phyloP scores from a whole-genome alignment of 306 rosid species.

The Mimosa bimucronata region DNA sequence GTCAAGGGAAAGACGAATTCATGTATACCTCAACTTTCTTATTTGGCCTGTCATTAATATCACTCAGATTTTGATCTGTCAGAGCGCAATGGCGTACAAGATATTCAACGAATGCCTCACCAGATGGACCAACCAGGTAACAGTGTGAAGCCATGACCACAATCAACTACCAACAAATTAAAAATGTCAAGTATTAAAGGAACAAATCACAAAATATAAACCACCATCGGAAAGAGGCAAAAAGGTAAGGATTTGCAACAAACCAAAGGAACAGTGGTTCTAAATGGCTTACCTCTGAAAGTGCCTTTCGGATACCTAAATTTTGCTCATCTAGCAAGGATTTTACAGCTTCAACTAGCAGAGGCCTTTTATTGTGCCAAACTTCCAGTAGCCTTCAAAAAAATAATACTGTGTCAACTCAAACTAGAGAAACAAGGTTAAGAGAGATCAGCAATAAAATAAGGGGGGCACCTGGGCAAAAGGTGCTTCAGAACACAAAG shows the following conservation, averaged over 20 bases:
- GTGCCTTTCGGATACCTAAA: constrained; percentile 77
- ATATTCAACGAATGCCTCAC: constrained; percentile 89
- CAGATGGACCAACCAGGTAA: constrained; percentile 91
- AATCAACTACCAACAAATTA: constrained; percentile 68
- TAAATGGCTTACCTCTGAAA: constrained; percentile 69
- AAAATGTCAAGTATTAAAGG: constrained; percentile 15
- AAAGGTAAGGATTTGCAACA: constrained; percentile 6
- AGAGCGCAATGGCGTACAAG: constrained; percentile 86
- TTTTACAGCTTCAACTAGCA: constrained; percentile 79
- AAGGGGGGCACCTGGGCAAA: constrained; percentile 74
- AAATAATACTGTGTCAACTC: constrained; percentile 41
- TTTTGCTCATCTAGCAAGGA: constrained; percentile 80
- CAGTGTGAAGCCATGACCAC: constrained; percentile 99
- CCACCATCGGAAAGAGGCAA: neutral
- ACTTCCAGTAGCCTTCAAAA: constrained; percentile 83
- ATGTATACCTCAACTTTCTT: constrained; percentile 78
- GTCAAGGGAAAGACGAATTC: neutral
- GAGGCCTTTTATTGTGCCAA: constrained; percentile 83
- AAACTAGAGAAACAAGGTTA: constrained; percentile 35
- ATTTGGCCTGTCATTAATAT: constrained; percentile 55
- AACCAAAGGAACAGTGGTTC: constrained; percentile 20
- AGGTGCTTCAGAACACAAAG: constrained; percentile 91
- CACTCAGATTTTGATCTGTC: constrained; percentile 55
- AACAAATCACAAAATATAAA: constrained; percentile 18
- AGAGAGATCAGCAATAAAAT: constrained; percentile 14